Percentiles rank a stretch among this genome's conserved stretches.
phyloP scores from a whole-genome alignment of 345 rosid genomes.

The Gossypium herbaceum region DNA sequence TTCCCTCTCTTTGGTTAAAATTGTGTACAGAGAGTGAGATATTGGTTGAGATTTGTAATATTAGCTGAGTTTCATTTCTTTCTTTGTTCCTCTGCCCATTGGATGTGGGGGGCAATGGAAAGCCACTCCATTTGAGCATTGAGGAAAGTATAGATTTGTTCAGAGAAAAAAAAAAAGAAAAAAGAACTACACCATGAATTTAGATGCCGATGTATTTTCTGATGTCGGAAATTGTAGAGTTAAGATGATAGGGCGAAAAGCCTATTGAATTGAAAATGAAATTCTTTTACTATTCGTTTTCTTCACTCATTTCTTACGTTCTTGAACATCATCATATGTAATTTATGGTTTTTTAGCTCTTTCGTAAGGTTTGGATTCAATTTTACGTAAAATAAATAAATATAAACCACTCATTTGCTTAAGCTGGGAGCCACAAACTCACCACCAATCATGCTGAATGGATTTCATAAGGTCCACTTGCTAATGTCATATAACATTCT shows the following conservation, averaged over 20 bases:
- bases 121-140: conserved; percentile 38
- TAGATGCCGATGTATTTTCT: conserved; percentile 33
- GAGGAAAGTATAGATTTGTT: conserved; percentile 50
- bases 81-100: conserved; percentile 42
- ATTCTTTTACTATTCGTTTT: conserved; percentile 36
- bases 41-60: conserved; percentile 66
- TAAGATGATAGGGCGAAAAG: conserved; percentile 35
- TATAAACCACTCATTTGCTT: too few relatives aligned
- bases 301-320: background rate
- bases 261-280: conserved; percentile 41
- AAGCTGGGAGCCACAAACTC: too few relatives aligned
- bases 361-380: too few relatives aligned
- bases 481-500: background rate
- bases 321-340: too few relatives aligned
- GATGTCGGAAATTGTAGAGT: conserved; percentile 50
- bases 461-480: background rate
- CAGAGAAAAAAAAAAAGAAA: conserved; percentile 12
- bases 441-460: background rate
- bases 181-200: conserved; percentile 29
- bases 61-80: conserved; percentile 43
- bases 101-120: conserved; percentile 30
- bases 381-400: too few relatives aligned
- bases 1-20: conserved; percentile 25
- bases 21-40: conserved; percentile 56
- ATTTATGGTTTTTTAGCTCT: too few relatives aligned